Percentiles rank a stretch among this genome's conserved stretches.
phyloP scores from a whole-genome alignment of 345 rosid species.

The Barbarea vulgaris region DNA sequence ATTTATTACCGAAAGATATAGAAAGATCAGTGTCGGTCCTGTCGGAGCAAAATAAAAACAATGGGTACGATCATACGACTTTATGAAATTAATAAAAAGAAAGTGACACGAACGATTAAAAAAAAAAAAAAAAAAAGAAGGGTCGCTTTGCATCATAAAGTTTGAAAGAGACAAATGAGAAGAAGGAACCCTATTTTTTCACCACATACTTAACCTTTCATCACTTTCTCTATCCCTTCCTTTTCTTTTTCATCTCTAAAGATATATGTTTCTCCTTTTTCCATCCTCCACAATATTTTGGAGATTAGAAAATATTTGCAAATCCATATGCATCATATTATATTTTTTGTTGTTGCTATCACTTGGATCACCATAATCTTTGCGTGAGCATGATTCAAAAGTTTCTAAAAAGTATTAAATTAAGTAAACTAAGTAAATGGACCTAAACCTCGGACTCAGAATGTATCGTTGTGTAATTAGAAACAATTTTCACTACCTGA shows the following conservation, averaged over 20 bases:
- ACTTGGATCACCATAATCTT: background rate
- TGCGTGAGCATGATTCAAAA: slow-evolving; percentile 10
- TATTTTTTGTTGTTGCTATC: slow-evolving; percentile 3
- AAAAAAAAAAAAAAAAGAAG: background rate
- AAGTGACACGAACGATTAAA: slow-evolving; percentile 31
- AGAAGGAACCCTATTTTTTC: slow-evolving; percentile 49
- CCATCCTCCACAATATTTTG: slow-evolving; percentile 5
- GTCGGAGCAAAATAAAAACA: slow-evolving; percentile 35
- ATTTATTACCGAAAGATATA: slow-evolving; percentile 31
- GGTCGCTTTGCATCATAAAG: slow-evolving; percentile 49
- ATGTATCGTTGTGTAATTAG: background rate
- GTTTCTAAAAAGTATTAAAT: background rate
- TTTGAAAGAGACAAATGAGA: slow-evolving; percentile 57
- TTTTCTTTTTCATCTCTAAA: background rate
- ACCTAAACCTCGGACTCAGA: background rate
- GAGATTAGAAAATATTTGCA: background rate
- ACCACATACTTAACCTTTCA: slow-evolving; percentile 53
- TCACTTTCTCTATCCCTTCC: slow-evolving; percentile 34
- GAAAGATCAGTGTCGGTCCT: slow-evolving; percentile 39
- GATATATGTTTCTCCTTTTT: background rate
- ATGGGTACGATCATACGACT: slow-evolving; percentile 35
- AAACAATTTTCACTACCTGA: background rate
- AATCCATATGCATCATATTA: slow-evolving; percentile 16
- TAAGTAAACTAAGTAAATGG: background rate
- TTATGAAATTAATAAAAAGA: slow-evolving; percentile 32